Percentiles rank a stretch among this genome's conserved stretches.
These are phyloP conservation scores for Zygosaccharomyces sapae DNA, from an alignment of 1,139 yeast species.

Conservation along the genomic window DNA sequence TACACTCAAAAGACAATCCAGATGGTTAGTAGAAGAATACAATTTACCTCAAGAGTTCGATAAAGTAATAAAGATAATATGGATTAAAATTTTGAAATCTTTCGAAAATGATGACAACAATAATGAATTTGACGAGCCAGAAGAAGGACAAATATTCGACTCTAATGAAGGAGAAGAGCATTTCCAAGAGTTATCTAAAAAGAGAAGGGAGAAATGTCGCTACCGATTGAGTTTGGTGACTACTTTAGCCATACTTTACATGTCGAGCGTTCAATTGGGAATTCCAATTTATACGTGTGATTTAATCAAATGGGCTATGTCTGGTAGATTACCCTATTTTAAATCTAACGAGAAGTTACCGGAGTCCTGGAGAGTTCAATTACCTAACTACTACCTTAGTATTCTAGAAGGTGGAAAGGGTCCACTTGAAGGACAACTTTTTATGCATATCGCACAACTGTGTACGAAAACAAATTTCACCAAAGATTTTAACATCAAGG, in stretches of 20 bases:
- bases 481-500: conserved; percentile 12
- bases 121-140: conserved; percentile 37
- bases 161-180: conserved; percentile 27
- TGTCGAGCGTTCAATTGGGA: conserved; percentile 28
- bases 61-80: conserved; percentile 46
- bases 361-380: conserved; percentile 23
- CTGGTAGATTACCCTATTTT: conserved; percentile 27
- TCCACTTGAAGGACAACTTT: conserved; percentile 26
- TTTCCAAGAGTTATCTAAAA: conserved; percentile 1
- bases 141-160: background rate
- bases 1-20: conserved; percentile 49
- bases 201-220: conserved; percentile 12
- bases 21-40: conserved; percentile 38
- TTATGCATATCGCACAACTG: conserved; percentile 20
- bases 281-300: conserved; percentile 31
- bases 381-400: conserved; percentile 33
- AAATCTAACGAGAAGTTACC: conserved; percentile 28
- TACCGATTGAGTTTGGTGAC: conserved; percentile 23
- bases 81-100: conserved; percentile 44
- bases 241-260: conserved; percentile 28
- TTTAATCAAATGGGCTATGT: conserved; percentile 27
- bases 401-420: conserved; percentile 30
- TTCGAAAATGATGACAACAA: conserved; percentile 14
- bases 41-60: conserved; percentile 40
- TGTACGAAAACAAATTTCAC: conserved; percentile 19